Evolutionary conservation across 2,329 filamentous ascomycete species (phyloP).

Genomic region (Meredithiella fracta): DNA sequence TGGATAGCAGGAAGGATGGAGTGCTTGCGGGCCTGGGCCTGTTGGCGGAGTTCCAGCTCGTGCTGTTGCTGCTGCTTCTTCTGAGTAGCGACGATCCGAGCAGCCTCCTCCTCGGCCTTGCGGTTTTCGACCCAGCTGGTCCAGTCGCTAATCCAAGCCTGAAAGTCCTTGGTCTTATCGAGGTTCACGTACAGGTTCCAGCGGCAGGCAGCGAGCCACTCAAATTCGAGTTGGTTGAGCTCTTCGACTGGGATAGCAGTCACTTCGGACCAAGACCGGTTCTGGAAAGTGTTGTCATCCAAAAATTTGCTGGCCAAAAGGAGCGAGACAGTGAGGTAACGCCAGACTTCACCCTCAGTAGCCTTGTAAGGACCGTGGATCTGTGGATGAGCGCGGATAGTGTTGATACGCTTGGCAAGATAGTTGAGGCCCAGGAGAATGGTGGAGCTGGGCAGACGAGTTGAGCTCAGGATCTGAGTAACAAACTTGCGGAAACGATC

Average conservation of each 20-base stretch:
- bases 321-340: conserved; percentile 69
- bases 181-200: conserved; percentile 82
- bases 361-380: conserved; percentile 35
- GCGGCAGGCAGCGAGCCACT: conserved; percentile 70
- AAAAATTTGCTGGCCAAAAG: conserved; percentile 88
- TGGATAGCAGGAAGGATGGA: conserved; percentile 33
- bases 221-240: conserved; percentile 69
- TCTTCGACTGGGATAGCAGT: conserved; percentile 75
- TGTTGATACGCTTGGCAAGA: conserved; percentile 65
- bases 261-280: conserved; percentile 90
- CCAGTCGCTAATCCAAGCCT: conserved; percentile 46
- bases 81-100: conserved; percentile 11
- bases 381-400: conserved; percentile 35
- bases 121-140: conserved; percentile 39
- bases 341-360: conserved; percentile 61
- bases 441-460: conserved; percentile 75
- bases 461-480: conserved; percentile 76
- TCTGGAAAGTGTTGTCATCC: conserved; percentile 95
- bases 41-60: conserved; percentile 25
- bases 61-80: conserved; percentile 32
- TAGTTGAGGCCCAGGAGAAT: conserved; percentile 86
- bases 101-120: conserved; percentile 29
- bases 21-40: conserved; percentile 32
- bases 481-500: conserved; percentile 82
- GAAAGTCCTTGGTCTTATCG: conserved; percentile 54